These are phyloP conservation scores for Paratinospora sagittata DNA, from an alignment of 164 flowering plant species.

Conservation along the genomic window DNA sequence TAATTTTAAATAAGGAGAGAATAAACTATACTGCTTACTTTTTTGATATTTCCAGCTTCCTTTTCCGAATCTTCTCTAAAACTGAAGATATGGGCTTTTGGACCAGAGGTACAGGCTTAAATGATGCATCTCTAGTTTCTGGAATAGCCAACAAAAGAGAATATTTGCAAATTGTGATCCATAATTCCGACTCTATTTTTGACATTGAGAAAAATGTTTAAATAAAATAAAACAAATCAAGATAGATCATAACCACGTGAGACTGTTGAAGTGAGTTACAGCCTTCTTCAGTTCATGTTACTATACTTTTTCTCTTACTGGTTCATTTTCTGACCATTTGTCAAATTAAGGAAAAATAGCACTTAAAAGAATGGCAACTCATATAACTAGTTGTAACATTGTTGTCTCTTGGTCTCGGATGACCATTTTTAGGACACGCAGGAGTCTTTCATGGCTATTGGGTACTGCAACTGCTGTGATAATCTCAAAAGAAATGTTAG, in stretches of 20 bases:
- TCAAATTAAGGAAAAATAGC: too few relatives aligned
- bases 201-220: too few relatives aligned
- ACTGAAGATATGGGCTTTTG: conserved; percentile 80
- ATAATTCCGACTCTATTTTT: not conserved
- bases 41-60: conserved; percentile 64
- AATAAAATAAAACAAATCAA: not conserved
- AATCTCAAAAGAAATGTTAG: too few relatives aligned
- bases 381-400: too few relatives aligned
- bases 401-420: too few relatives aligned
- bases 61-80: conserved; percentile 68
- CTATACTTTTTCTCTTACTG: too few relatives aligned
- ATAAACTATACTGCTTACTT: conserved; percentile 35
- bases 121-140: conserved; percentile 75
- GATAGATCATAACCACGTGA: not conserved
- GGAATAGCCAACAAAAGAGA: not conserved
- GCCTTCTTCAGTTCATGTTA: too few relatives aligned
- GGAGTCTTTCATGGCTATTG: not conserved
- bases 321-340: too few relatives aligned
- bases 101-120: conserved; percentile 57
- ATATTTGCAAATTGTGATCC: not conserved
- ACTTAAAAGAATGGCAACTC: too few relatives aligned
- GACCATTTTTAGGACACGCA: too few relatives aligned
- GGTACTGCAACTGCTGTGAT: not conserved
- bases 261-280: not conserved
- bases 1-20: not conserved